phyloP scores from a whole-genome alignment of 768 basidiomycete species.

The Suillus lakei region DNA sequence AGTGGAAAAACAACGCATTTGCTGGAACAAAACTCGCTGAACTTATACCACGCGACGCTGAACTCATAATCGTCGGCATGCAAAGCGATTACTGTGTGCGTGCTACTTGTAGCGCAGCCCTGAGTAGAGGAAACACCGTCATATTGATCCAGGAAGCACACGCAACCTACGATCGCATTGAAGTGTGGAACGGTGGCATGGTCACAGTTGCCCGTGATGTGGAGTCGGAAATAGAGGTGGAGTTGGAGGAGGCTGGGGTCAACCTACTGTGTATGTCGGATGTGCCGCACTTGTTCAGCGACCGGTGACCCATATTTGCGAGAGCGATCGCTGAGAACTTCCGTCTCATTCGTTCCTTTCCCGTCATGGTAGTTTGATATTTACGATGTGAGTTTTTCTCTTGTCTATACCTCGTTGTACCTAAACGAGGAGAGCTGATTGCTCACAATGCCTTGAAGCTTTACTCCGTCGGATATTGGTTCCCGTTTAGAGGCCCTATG shows the following conservation, averaged over 20 bases:
- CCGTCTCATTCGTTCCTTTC: not conserved
- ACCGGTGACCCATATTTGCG: constrained; percentile 44
- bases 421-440: constrained; percentile 1
- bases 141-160: constrained; percentile 67
- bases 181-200: constrained; percentile 62
- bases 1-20: constrained; percentile 74
- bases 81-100: constrained; percentile 68
- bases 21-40: constrained; percentile 57
- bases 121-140: constrained; percentile 68
- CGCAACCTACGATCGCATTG: constrained; percentile 68
- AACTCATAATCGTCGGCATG: constrained; percentile 69
- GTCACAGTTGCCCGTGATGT: constrained; percentile 56
- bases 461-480: not conserved
- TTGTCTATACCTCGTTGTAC: not conserved
- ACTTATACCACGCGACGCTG: constrained; percentile 55
- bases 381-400: constrained; percentile 2
- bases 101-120: constrained; percentile 62
- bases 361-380: not conserved
- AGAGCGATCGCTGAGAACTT: not conserved
- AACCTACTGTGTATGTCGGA: constrained; percentile 70
- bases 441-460: constrained; percentile 4
- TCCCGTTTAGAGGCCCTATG: not conserved
- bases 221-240: constrained; percentile 63
- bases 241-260: constrained; percentile 73
- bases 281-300: constrained; percentile 59